These are phyloP conservation scores for Plasmodium gaboni DNA, from an alignment of 169 alveolate species.

Conservation along the genomic window DNA sequence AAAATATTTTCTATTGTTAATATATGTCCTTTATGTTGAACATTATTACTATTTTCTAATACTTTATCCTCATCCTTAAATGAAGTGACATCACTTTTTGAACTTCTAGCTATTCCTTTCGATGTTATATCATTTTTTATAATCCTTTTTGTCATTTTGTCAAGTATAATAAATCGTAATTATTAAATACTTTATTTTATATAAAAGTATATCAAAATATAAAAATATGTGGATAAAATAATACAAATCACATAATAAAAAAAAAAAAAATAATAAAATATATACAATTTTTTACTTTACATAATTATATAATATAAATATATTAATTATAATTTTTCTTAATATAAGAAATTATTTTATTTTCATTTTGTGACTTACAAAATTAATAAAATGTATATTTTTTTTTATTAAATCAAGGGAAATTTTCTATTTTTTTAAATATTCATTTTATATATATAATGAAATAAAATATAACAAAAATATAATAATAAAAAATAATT, in stretches of 20 bases:
- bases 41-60: not conserved
- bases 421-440: too few relatives aligned
- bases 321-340: too few relatives aligned
- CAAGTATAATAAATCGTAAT: not conserved
- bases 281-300: not conserved
- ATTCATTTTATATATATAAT: too few relatives aligned
- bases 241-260: not conserved
- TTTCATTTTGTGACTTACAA: too few relatives aligned
- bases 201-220: not conserved
- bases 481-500: too few relatives aligned
- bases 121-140: not conserved
- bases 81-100: too few relatives aligned
- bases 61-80: not conserved
- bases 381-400: too few relatives aligned
- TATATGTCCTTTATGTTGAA: constrained; percentile 20
- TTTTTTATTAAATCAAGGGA: too few relatives aligned
- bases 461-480: too few relatives aligned
- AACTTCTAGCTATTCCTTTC: too few relatives aligned
- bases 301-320: not conserved
- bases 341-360: too few relatives aligned
- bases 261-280: not conserved
- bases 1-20: constrained; percentile 54
- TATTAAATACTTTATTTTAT: not conserved
- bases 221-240: not conserved
- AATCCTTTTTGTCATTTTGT: constrained; percentile 38